Percentiles rank a stretch among this genome's conserved stretches.
Conservation (phyloP, 306 rosid genomes). For the Sechiopsis laciniata region DNA sequence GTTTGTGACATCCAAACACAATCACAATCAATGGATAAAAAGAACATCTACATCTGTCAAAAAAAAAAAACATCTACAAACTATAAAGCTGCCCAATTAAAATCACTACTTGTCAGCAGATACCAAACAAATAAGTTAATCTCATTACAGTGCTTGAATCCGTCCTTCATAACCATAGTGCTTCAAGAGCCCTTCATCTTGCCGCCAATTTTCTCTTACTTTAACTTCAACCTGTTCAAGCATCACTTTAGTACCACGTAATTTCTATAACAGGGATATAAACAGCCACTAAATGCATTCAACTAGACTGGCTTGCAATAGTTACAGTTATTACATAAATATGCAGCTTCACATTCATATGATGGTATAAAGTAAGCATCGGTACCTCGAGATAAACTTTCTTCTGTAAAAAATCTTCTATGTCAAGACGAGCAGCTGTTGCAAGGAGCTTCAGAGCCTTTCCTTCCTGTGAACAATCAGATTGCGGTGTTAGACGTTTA, state of each 20-base stretch:
- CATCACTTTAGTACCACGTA: too few species aligned
- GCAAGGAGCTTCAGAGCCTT: constrained; percentile 90
- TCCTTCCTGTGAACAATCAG: constrained; percentile 60
- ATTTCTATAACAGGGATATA: neutral
- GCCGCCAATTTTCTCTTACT: constrained; percentile 88
- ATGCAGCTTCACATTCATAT: neutral
- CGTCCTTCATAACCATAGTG: constrained; percentile 80
- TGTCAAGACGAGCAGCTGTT: constrained; percentile 84
- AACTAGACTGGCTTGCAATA: neutral
- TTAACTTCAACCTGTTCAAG: constrained; percentile 76
- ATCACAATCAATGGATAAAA: too few species aligned
- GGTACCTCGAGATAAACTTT: constrained; percentile 86
- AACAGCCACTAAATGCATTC: neutral
- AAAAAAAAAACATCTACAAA: too few species aligned
- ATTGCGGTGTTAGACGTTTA: neutral
- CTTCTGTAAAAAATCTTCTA: constrained; percentile 83
- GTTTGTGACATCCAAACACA: too few species aligned
- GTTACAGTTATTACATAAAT: neutral
- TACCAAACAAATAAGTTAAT: neutral
- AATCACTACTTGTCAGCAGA: too few species aligned
- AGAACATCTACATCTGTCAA: too few species aligned
- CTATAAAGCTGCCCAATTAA: too few species aligned
- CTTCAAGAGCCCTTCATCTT: constrained; percentile 80
- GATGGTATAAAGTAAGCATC: neutral
- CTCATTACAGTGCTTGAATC: constrained; percentile 17